Conservation (phyloP, 257 asterid species). For the Solanum lycopersicoides region DNA sequence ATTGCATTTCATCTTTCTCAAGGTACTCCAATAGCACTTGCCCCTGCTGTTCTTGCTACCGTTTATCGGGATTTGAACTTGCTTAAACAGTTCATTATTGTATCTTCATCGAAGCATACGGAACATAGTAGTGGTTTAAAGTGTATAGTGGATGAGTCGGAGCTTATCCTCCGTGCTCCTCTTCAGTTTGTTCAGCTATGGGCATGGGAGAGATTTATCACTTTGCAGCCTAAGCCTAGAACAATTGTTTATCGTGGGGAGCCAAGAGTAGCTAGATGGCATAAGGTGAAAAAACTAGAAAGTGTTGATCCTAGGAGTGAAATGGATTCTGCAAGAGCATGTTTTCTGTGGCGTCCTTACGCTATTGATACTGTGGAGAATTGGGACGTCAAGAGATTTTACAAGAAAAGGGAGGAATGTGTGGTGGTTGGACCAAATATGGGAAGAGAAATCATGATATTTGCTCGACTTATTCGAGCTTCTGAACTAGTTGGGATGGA, state of each 20-base stretch:
- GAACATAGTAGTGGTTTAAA: neutral
- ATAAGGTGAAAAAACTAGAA: neutral
- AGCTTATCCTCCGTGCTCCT: neutral
- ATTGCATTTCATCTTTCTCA: too few species aligned
- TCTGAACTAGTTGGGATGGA: conserved; percentile 24
- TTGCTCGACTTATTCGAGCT: conserved; percentile 10
- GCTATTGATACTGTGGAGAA: neutral
- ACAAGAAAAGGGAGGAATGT: neutral
- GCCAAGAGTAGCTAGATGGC: conserved; percentile 1
- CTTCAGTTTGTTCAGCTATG: neutral
- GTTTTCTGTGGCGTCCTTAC: conserved; percentile 30
- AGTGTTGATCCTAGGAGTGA: neutral
- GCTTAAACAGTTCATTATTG: neutral
- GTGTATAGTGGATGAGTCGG: neutral
- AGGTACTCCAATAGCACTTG: too few species aligned
- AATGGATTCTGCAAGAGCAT: neutral
- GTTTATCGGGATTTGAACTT: too few species aligned
- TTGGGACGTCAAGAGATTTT: neutral
- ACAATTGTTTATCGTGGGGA: neutral
- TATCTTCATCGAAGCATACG: neutral
- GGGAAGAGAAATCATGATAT: conserved; percentile 7
- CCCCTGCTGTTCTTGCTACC: too few species aligned
- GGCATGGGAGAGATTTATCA: too few species aligned
- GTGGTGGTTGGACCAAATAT: neutral
- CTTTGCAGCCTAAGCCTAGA: neutral